Base-by-base conservation (phyloP, 768 basidiomycete species). In the Phanerodontia chrysosporium region DNA sequence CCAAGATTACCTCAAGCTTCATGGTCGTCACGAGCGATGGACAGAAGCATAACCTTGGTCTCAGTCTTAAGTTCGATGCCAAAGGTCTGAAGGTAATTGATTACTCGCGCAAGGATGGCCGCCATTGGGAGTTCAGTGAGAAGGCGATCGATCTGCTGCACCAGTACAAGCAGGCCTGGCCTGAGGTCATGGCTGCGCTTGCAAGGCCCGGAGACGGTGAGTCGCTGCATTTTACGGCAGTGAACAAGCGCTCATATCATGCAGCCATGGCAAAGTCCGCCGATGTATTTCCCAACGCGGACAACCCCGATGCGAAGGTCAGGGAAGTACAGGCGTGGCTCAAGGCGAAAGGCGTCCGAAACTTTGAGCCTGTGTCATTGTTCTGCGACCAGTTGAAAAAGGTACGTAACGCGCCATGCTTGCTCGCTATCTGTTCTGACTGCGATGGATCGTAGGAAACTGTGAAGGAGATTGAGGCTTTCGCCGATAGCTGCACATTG, bases 41-140 rank as follows among this genome's bases (percentile, higher is more conserved):
- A 9, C 79, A 83, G 58, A 98, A 97, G 76, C 83, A 80, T 57
- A 98, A 99, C 69, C 74, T 98, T 29, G 97, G 97, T 2, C 80
- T 99, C 44, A 92, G 91, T 69, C 82, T 99, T 64, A 99, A 99
- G 71, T 99, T 97, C 62, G 97, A 99, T 68, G 90, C 85, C 13
- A 98, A 97, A 73, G 83, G 86, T 10, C 72, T 94, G 66, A 99
- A 98, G 73, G 97, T 99, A 1, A 79, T 97, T 46, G 90, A 92
- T 61, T 98, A 97, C 73, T 89, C 94, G 7, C 81, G 84, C 61
- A 95, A 96, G 73, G 84, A 87, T 28, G 88, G 87, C 9, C 76
- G 86, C 8, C 79, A 84, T 32, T 99, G 96, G 97, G 95, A 99
- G 68, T 98, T 89, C 67, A 96, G 93, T 65, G 83, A 93, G 59